Evolutionary conservation across 352 stramenopile genomes (phyloP), one percentile per base, ranked within the genome.

Genomic region (Globisporangium solare): DNA sequence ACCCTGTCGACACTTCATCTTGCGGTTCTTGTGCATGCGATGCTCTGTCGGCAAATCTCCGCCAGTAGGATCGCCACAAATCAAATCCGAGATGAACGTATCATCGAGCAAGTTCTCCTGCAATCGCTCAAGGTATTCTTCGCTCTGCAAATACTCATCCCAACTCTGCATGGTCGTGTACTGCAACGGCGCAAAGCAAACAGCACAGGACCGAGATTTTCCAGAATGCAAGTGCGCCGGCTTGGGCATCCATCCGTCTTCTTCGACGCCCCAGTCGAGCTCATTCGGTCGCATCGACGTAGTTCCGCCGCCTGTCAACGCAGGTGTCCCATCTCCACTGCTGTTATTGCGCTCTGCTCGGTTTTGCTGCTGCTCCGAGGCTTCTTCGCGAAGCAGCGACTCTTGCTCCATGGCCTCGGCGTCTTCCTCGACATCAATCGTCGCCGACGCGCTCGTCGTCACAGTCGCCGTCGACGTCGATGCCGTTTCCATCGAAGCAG

Each of bases 161-260:
- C 86, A 95, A 58, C 78, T 89, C 12, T 58, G 46, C 49, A 76
- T 70, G 0, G 63, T 49, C 15, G 86, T 83, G 53, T 92, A 92
- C 70, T 91, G 83, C 39, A 95, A 47, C 21, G 74, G 70, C 1
- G 79, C 79, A 61, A 83, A 91, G 61, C 86, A 95, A n/a, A 88
- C 71, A 3, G 67, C 71, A 56, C 86, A 95, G n/a, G 66, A 78
- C 35, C 80, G 73, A 6, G 83, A 84, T 53, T 89, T 88, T 40
- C 86, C 86, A 20, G 79, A 88, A 56, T 95, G 86, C 3, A 95
- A 60, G 2, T 80, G 72, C 11, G 83, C 83, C 0, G 86, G 76
- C 37, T 92, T 93, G 45, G 86, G 83, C 76, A 95, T 91, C 86
- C 86, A 95, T 1, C 77, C 80, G 62, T 92, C 82, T 18, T 86